Percentiles rank a stretch among this genome's conserved stretches.
Conservation (phyloP, 306 rosid species). For the Arachis stenosperma region DNA sequence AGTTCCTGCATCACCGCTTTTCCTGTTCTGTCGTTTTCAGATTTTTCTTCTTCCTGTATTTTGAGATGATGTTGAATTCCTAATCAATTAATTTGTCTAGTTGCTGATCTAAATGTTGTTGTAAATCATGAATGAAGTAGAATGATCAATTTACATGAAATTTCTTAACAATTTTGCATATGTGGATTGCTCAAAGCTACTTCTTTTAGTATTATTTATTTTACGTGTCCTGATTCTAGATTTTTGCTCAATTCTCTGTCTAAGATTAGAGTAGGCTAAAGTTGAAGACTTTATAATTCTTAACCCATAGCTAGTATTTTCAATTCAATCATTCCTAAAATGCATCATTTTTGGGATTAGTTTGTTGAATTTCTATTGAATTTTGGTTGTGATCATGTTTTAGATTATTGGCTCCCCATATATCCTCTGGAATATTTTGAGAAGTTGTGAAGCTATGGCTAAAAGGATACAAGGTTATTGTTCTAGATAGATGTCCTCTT, state of each 20-base stretch:
- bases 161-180: neutral
- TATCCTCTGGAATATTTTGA: constrained; percentile 82
- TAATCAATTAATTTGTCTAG: too few relatives aligned
- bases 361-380: constrained; percentile 8
- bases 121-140: too few relatives aligned
- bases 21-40: too few relatives aligned
- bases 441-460: constrained; percentile 73
- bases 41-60: too few relatives aligned
- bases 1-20: too few relatives aligned
- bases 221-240: neutral
- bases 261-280: neutral
- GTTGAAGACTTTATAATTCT: neutral
- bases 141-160: neutral
- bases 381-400: constrained; percentile 34
- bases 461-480: constrained; percentile 78
- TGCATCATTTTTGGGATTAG: neutral
- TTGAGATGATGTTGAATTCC: too few relatives aligned
- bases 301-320: neutral
- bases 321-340: neutral
- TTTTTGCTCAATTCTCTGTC: constrained; percentile 3
- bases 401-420: constrained; percentile 79
- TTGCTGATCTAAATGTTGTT: too few relatives aligned
- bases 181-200: neutral
- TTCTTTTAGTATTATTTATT: neutral
- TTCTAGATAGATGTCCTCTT: constrained; percentile 82